These are phyloP conservation scores for Keqinozyma sinolaborantium DNA, from an alignment of 1,139 yeast species.

Conservation along the genomic window DNA sequence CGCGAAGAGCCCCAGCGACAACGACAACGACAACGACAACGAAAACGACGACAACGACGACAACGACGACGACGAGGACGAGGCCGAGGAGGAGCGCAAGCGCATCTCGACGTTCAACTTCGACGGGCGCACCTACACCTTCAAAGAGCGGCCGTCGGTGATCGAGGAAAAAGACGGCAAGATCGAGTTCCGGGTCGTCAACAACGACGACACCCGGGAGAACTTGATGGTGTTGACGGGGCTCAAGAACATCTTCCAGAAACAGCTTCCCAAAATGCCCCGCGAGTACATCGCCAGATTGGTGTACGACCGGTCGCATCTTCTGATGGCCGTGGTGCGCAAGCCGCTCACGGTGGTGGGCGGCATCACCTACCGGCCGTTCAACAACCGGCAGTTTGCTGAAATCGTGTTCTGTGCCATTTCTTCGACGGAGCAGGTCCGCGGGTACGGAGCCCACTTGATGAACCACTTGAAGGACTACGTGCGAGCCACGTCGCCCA, in stretches of 20 bases:
- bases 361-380: constrained; percentile 95
- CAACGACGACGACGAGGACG: constrained; percentile 42
- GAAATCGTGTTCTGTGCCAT: constrained; percentile 98
- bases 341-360: constrained; percentile 95
- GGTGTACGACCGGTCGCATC: constrained; percentile 90
- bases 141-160: constrained; percentile 91
- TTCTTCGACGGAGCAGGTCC: constrained; percentile 93
- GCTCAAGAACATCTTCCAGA: constrained; percentile 90
- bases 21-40: constrained; percentile 16
- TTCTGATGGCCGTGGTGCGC: constrained; percentile 93
- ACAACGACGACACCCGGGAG: constrained; percentile 86
- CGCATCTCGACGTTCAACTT: constrained; percentile 46
- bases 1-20: constrained; percentile 12
- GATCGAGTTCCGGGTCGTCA: constrained; percentile 92
- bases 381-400: constrained; percentile 86
- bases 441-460: constrained; percentile 97
- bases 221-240: constrained; percentile 92
- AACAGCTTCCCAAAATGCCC: constrained; percentile 98
- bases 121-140: constrained; percentile 81
- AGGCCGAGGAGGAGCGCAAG: constrained; percentile 51
- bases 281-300: constrained; percentile 91
- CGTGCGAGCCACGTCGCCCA: constrained; percentile 83
- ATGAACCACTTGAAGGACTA: constrained; percentile 98
- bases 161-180: constrained; percentile 88
- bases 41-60: constrained; percentile 24